These are phyloP conservation scores for Aspergillus ochraceus DNA, from an alignment of 2,329 filamentous ascomycete genomes.

Conservation along the genomic window DNA sequence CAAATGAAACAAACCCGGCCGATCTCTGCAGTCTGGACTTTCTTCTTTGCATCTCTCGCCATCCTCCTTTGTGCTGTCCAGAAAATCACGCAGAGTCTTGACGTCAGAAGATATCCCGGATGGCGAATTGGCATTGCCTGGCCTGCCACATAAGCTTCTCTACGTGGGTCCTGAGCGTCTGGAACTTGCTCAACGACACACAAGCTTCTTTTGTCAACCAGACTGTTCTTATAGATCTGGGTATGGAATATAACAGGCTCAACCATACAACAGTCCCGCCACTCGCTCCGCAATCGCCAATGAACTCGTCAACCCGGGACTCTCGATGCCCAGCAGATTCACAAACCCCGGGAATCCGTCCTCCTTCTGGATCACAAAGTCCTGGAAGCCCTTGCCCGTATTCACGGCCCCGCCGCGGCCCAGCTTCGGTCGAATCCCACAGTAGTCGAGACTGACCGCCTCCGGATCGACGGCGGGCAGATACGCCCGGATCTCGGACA, in stretches of 20 bases:
- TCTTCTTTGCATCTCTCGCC: neutral
- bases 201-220: neutral
- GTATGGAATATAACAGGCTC: neutral
- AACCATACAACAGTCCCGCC: conserved; percentile 53
- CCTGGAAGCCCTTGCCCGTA: conserved; percentile 66
- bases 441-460: conserved; percentile 77
- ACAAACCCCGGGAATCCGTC: conserved; percentile 79
- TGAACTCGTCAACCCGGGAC: conserved; percentile 82
- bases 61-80: neutral
- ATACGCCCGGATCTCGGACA: conserved; percentile 75
- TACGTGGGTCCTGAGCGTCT: neutral
- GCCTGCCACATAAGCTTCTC: neutral
- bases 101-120: neutral
- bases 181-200: neutral
- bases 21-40: neutral
- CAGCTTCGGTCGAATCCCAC: conserved; percentile 88
- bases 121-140: neutral
- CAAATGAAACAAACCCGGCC: neutral
- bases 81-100: neutral
- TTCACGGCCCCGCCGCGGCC: conserved; percentile 58
- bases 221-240: neutral
- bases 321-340: conserved; percentile 90
- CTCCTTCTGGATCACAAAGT: conserved; percentile 79
- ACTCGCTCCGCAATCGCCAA: conserved; percentile 85
- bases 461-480: conserved; percentile 69